These are phyloP conservation scores for Sphaerobolus stellatus DNA, from an alignment of 1,284 basidiomycete genomes.

Conservation along the genomic window DNA sequence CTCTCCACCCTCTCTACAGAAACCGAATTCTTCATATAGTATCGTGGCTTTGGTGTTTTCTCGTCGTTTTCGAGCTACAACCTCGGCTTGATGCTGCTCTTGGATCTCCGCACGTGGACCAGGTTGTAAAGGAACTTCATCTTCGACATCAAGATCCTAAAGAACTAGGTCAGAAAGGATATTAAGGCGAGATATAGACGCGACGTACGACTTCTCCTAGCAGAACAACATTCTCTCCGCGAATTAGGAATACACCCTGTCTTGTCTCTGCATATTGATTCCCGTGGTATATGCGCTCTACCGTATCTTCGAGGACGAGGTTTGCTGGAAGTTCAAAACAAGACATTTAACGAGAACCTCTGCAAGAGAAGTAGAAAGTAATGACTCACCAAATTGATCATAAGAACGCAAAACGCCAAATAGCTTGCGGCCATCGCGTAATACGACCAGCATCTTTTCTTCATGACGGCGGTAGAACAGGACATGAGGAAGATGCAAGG, in stretches of 20 bases:
- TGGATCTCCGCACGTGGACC: conserved; percentile 72
- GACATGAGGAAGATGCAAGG: conserved; percentile 19
- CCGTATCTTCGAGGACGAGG: conserved; percentile 87
- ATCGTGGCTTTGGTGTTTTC: conserved; percentile 76
- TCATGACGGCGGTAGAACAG: conserved; percentile 22
- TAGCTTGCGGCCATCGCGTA: conserved; percentile 94
- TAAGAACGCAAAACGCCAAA: conserved; percentile 96
- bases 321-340: conserved; percentile 64
- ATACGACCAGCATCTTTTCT: conserved; percentile 98
- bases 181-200: background rate
- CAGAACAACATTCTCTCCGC: conserved; percentile 98
- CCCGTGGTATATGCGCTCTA: conserved; percentile 84
- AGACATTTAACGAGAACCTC: background rate
- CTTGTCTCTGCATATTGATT: conserved; percentile 81
- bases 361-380: background rate
- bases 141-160: conserved; percentile 91
- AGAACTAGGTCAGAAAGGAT: conserved; percentile 2
- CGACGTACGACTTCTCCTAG: conserved; percentile 91
- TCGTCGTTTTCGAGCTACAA: conserved; percentile 62
- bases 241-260: conserved; percentile 89
- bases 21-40: conserved; percentile 75
- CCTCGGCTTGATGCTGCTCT: conserved; percentile 70
- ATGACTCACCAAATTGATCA: conserved; percentile 91
- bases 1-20: conserved; percentile 86
- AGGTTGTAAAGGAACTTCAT: conserved; percentile 78